These are phyloP conservation scores for Nemania sp. DNA, from an alignment of 2,329 filamentous ascomycete genomes.

Conservation along the genomic window DNA sequence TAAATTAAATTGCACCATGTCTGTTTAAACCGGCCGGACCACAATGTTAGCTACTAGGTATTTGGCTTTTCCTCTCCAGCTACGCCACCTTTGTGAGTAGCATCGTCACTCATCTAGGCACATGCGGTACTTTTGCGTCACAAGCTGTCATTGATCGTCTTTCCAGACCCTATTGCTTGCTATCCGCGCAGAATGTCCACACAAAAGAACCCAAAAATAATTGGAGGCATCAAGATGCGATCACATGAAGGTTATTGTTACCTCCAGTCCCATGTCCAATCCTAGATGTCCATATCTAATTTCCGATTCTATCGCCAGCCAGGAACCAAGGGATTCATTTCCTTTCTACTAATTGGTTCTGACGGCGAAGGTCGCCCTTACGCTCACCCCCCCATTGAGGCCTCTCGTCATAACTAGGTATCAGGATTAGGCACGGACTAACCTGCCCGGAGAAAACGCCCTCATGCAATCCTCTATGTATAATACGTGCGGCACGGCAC, in stretches of 20 bases:
- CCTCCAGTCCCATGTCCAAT: slow-evolving; percentile 23
- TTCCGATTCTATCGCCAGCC: slow-evolving; percentile 9
- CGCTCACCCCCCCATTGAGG: neutral
- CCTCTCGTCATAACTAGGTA: neutral
- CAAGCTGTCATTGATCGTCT: slow-evolving; percentile 15
- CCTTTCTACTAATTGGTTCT: slow-evolving; percentile 3
- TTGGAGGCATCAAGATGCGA: slow-evolving; percentile 12
- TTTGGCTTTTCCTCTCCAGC: no score
- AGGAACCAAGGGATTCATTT: neutral
- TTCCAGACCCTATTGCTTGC: slow-evolving; percentile 21
- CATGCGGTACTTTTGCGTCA: neutral
- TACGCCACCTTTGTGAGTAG: no score
- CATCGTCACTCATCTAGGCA: neutral
- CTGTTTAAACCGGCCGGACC: no score
- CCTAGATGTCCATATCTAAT: slow-evolving; percentile 27
- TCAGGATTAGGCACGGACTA: neutral
- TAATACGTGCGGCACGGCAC: slow-evolving; percentile 4
- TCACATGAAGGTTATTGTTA: slow-evolving; percentile 4
- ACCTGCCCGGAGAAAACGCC: neutral
- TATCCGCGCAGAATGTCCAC: slow-evolving; percentile 20
- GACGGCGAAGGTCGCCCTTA: neutral
- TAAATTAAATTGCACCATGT: no score
- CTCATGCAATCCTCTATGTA: slow-evolving; percentile 23
- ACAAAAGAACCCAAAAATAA: slow-evolving; percentile 17
- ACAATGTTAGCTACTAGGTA: no score